These are phyloP conservation scores for Mortierella sp. DNA, from an alignment of 371 early-diverging fungal species.

Conservation along the genomic window DNA sequence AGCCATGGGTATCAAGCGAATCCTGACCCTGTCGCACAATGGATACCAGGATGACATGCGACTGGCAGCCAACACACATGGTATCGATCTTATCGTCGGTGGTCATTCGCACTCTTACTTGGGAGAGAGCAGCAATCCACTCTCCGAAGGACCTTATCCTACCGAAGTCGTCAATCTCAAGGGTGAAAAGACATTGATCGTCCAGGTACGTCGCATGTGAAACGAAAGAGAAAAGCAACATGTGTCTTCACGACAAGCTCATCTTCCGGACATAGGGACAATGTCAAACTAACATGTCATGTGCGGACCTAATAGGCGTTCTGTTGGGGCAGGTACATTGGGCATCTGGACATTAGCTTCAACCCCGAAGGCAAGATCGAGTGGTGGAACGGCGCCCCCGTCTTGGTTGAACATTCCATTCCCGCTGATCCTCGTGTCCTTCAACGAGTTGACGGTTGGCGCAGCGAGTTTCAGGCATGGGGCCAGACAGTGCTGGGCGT, in stretches of 20 bases:
- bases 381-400: constrained; percentile 62
- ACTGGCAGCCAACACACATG: constrained; percentile 64
- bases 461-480: constrained; percentile 58
- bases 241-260: too few species aligned
- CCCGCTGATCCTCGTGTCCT: constrained; percentile 55
- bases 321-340: constrained; percentile 74
- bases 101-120: constrained; percentile 80
- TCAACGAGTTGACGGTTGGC: constrained; percentile 58
- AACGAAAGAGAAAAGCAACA: too few species aligned
- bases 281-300: too few species aligned
- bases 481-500: constrained; percentile 57
- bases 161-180: constrained; percentile 66
- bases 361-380: constrained; percentile 61
- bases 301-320: constrained; percentile 23
- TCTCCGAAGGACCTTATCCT: constrained; percentile 67
- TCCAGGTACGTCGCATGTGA: constrained; percentile 58
- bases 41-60: constrained; percentile 73
- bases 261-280: too few species aligned
- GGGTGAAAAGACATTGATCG: constrained; percentile 68
- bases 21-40: constrained; percentile 75
- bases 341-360: constrained; percentile 71
- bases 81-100: constrained; percentile 74
- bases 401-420: constrained; percentile 62
- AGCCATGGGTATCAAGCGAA: constrained; percentile 67
- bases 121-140: constrained; percentile 48